phyloP scores from a whole-genome alignment of 352 stramenopile species.

The Pythium monospermum region DNA sequence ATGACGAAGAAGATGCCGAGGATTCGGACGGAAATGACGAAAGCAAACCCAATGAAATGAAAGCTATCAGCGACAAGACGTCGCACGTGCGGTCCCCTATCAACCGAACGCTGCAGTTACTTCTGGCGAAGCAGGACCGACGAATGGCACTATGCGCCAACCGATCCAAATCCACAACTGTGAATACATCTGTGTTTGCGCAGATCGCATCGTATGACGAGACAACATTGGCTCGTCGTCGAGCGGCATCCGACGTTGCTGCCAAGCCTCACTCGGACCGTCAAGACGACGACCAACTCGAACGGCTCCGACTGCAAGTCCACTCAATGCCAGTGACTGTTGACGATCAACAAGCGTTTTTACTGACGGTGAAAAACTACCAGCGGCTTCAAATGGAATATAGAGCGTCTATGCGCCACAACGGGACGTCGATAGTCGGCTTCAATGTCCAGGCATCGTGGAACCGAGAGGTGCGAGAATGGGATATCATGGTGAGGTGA shows the following conservation, averaged over 20 bases:
- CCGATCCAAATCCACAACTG: background rate
- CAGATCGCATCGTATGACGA: conserved; percentile 2
- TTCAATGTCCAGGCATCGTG: conserved; percentile 62
- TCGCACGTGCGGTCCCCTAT: background rate
- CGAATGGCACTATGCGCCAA: too few species aligned
- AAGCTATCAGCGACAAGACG: background rate
- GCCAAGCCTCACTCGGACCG: background rate
- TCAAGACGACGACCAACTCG: conserved; percentile 32
- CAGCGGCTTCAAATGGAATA: conserved; percentile 37
- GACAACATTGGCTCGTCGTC: background rate
- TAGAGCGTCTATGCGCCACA: conserved; percentile 21
- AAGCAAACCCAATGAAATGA: background rate
- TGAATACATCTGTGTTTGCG: conserved; percentile 11
- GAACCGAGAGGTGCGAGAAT: conserved; percentile 43
- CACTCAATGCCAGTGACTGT: conserved; percentile 37
- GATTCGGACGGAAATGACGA: background rate
- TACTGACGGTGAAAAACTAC: conserved; percentile 39
- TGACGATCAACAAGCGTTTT: conserved; percentile 34
- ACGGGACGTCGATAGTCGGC: conserved; percentile 36
- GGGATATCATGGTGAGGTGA: too few species aligned
- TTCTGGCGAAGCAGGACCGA: background rate
- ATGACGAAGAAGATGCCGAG: background rate
- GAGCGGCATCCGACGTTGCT: background rate
- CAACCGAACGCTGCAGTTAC: background rate
- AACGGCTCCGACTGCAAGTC: conserved; percentile 38